Evolutionary conservation across 257 asterid genomes (phyloP), one percentile per base, ranked within the genome.

Genomic region (Solanum ossicruentum): DNA sequence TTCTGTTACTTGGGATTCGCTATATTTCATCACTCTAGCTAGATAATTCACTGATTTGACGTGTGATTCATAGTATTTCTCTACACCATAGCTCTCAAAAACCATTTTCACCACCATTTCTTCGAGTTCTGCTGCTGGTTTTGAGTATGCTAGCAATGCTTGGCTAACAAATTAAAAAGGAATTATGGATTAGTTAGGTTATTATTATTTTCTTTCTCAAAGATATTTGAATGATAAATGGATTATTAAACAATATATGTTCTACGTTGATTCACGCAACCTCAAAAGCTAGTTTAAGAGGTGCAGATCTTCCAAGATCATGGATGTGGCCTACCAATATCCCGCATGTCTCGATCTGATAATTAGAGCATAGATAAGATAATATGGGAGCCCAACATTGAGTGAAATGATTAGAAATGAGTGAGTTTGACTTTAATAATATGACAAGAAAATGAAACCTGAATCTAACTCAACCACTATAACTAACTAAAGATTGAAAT

Each of bases 1-100:
- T 60, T 94, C 97, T 57, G 67, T 9, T 10, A 3, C 36, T 84
- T 84, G 73, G 10, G 94, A 89, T 84, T 78, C 92, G 56, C 88
- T 90, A 52, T 94, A 94, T 86, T 89, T 93, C 93, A 92, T 93
- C 17, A 94, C 93, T 77, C 96, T 87, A 65, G 90, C 85, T 0
- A 94, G 88, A 82, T 92, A 94, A 82, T 87, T 90, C 1, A 87
- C 89, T 28, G 91, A 84, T 21, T 80, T 60, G 8, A 89, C 9
- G 84, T 91, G 87, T 17, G 90, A 83, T 7, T 90, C 93, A 20
- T 85, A 88, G 84, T 88, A 80, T 80, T 94, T 91, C 4, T 89
- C 95, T n/a, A 91, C 92, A 20, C 95, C 93, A 57, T 94, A 94
- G 52, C 92, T 85, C 80, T 93, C 96, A 58, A 90, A 94, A n/a